These are phyloP conservation scores for Noccaea caerulescens DNA, from an alignment of 345 rosid genomes.

Conservation along the genomic window DNA sequence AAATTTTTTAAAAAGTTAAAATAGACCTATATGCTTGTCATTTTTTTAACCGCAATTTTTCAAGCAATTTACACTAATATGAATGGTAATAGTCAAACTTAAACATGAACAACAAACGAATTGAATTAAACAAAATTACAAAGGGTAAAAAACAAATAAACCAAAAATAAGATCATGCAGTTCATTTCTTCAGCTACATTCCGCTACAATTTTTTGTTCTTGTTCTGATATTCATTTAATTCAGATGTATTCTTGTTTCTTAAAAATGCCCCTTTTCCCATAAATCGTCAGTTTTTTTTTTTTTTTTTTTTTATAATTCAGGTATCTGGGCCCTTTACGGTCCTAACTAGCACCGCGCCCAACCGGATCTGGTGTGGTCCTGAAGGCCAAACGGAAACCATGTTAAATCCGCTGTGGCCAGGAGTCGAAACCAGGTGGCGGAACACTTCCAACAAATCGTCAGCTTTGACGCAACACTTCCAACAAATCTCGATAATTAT, in stretches of 20 bases:
- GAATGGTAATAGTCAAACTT: neutral
- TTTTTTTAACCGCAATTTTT: neutral
- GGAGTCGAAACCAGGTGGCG: no score
- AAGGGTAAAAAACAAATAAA: no score
- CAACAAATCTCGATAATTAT: constrained; percentile 2
- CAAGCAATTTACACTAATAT: neutral
- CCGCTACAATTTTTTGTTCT: neutral
- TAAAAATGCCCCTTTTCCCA: neutral
- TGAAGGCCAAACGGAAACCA: no score
- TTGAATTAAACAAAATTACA: no score
- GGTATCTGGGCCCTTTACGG: no score
- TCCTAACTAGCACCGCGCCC: no score
- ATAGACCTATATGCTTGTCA: neutral
- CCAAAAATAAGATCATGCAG: no score
- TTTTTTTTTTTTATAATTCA: no score
- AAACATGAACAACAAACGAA: neutral
- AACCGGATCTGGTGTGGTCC: no score
- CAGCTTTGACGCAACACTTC: constrained; percentile 33
- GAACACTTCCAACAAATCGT: no score
- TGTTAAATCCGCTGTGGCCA: no score
- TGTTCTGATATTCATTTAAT: neutral
- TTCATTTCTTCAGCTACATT: no score
- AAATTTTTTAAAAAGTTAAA: neutral
- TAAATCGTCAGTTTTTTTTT: constrained; percentile 35
- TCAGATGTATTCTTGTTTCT: neutral